These are phyloP conservation scores for Beauveria bassiana DNA, from an alignment of 2,329 filamentous ascomycete species.

Conservation along the genomic window DNA sequence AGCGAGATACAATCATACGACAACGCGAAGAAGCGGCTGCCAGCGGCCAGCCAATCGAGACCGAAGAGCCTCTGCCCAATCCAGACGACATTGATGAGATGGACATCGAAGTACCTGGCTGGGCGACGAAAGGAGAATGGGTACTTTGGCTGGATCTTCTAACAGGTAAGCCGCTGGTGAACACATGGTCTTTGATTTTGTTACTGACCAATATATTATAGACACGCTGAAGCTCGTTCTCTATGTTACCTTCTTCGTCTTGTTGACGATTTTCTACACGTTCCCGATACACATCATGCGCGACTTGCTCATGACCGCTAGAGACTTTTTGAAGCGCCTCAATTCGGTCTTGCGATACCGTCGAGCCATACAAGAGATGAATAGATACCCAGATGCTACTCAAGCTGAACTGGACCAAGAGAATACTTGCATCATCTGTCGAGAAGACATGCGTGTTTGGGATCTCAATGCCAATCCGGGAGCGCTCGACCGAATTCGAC, in stretches of 20 bases:
- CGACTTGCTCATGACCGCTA: conserved; percentile 87
- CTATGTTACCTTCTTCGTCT: conserved; percentile 86
- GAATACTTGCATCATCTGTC: conserved; percentile 94
- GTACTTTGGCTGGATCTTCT: conserved; percentile 80
- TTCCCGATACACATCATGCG: conserved; percentile 94
- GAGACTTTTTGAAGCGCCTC: conserved; percentile 86
- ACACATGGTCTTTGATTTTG: neutral
- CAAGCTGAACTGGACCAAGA: conserved; percentile 76
- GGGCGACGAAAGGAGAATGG: conserved; percentile 94
- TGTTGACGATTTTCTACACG: conserved; percentile 89
- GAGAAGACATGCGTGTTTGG: conserved; percentile 91
- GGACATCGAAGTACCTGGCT: conserved; percentile 90
- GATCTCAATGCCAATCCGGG: conserved; percentile 47
- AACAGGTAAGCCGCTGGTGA: conserved; percentile 49
- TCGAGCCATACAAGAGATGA: conserved; percentile 90
- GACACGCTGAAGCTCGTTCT: conserved; percentile 88
- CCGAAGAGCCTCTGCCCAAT: conserved; percentile 45
- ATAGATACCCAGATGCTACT: conserved; percentile 85
- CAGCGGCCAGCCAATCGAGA: conserved; percentile 43
- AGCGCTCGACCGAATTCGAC: conserved; percentile 74
- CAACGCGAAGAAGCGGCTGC: conserved; percentile 41
- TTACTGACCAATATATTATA: conserved; percentile 25
- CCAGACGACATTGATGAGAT: conserved; percentile 82
- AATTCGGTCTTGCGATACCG: conserved; percentile 83
- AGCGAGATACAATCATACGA: conserved; percentile 44